Conservation (phyloP, 352 stramenopile genomes). For the Plasmopara viticola region DNA sequence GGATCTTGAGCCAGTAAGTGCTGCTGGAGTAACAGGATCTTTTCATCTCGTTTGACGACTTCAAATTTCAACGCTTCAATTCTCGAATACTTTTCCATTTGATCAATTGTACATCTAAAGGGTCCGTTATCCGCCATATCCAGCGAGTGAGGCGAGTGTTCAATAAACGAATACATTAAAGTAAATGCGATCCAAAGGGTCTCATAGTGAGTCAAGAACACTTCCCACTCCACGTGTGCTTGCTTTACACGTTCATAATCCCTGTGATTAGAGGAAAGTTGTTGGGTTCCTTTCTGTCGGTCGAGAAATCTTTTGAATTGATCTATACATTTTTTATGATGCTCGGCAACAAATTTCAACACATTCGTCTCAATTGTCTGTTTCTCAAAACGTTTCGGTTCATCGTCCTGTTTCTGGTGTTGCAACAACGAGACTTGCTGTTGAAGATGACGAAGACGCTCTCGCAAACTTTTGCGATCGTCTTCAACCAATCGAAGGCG, state of each 20-base stretch:
- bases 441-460: conserved; percentile 11
- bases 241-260: neutral
- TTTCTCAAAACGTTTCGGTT: neutral
- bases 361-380: neutral
- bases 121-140: neutral
- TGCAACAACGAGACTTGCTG: conserved; percentile 8
- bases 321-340: conserved; percentile 16
- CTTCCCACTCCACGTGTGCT: conserved; percentile 3
- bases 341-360: conserved; percentile 10
- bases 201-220: conserved; percentile 21
- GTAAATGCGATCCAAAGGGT: conserved; percentile 24
- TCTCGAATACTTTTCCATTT: neutral
- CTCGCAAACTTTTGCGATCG: conserved; percentile 8
- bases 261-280: neutral
- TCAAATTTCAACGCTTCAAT: conserved; percentile 13
- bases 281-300: neutral
- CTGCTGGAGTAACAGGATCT: conserved; percentile 19
- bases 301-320: conserved; percentile 13
- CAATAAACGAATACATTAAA: conserved; percentile 8
- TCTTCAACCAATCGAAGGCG: conserved; percentile 18
- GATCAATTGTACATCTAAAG: neutral
- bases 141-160: neutral
- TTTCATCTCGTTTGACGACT: conserved; percentile 20
- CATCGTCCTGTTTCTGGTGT: neutral
- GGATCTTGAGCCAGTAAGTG: neutral